Evolutionary conservation across 1,284 basidiomycete species (phyloP).

Genomic region (Heterobasidion parviporum): DNA sequence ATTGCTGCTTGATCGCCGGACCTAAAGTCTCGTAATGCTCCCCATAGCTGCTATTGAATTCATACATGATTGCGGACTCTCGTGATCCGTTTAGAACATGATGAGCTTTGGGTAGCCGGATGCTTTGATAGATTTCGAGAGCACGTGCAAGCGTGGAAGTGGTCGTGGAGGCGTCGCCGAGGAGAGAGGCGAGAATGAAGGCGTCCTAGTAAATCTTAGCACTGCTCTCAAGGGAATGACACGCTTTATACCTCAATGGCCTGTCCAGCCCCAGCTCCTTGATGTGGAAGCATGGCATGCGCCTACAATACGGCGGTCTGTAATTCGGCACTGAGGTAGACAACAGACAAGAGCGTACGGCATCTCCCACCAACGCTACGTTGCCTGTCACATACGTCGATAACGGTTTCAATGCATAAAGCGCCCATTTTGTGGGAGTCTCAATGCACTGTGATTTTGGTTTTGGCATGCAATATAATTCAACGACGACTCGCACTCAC

Average conservation of each 20-base stretch:
- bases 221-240: not conserved
- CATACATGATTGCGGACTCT: constrained; percentile 31
- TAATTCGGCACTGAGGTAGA: not conserved
- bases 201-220: constrained; percentile 31
- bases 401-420: constrained; percentile 18
- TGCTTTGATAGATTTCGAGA: constrained; percentile 34
- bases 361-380: constrained; percentile 22
- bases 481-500: constrained; percentile 9
- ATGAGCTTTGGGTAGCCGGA: constrained; percentile 36
- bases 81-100: constrained; percentile 34
- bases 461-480: not conserved
- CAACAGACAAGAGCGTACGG: constrained; percentile 12
- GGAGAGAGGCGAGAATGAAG: constrained; percentile 37
- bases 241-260: constrained; percentile 23
- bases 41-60: constrained; percentile 14
- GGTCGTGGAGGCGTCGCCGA: constrained; percentile 34
- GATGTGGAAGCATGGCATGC: constrained; percentile 25
- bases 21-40: constrained; percentile 15
- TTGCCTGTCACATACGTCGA: constrained; percentile 15
- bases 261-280: constrained; percentile 26
- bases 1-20: constrained; percentile 15
- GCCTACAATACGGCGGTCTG: constrained; percentile 13
- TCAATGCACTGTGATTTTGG: constrained; percentile 17
- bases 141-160: constrained; percentile 28
- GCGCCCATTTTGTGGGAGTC: constrained; percentile 23